Evolutionary conservation across 352 stramenopile genomes (phyloP).

Genomic region (Chrysophaeum taylorii): DNA sequence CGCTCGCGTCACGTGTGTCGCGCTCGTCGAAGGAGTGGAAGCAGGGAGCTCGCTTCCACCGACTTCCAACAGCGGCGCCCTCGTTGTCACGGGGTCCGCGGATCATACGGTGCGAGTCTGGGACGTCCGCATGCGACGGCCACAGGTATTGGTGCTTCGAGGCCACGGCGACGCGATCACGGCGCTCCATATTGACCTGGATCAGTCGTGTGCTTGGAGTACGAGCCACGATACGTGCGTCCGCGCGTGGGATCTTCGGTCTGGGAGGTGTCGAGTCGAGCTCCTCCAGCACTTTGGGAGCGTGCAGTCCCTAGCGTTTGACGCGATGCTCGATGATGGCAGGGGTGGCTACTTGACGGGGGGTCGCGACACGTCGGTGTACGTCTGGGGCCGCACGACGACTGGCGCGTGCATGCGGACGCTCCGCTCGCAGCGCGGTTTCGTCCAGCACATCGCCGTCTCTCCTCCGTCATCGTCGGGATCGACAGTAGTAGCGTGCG

Average conservation of each 20-base stretch:
- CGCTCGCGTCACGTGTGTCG: neutral
- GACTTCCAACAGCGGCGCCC: neutral
- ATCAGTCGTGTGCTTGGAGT: neutral
- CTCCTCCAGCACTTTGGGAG: conserved; percentile 4
- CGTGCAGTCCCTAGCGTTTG: neutral
- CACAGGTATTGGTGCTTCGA: neutral
- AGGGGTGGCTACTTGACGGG: neutral
- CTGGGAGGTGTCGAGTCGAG: neutral
- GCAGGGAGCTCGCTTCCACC: neutral
- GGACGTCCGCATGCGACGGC: conserved; percentile 8
- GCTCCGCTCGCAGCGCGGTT: neutral
- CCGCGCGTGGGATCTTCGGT: conserved; percentile 4
- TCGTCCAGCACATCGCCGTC: neutral
- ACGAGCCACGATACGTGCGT: neutral
- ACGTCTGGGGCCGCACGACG: neutral
- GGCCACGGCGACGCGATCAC: conserved; percentile 7
- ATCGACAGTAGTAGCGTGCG: neutral
- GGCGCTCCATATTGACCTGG: neutral
- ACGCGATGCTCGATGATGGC: neutral
- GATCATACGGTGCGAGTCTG: conserved; percentile 12
- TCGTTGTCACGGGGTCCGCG: neutral
- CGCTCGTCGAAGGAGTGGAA: neutral
- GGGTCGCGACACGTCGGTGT: conserved; percentile 4
- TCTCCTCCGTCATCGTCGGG: neutral
- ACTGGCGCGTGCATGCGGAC: neutral